Base-by-base conservation (phyloP, 352 stramenopile species). In the Globisporangium sylvaticum region DNA sequence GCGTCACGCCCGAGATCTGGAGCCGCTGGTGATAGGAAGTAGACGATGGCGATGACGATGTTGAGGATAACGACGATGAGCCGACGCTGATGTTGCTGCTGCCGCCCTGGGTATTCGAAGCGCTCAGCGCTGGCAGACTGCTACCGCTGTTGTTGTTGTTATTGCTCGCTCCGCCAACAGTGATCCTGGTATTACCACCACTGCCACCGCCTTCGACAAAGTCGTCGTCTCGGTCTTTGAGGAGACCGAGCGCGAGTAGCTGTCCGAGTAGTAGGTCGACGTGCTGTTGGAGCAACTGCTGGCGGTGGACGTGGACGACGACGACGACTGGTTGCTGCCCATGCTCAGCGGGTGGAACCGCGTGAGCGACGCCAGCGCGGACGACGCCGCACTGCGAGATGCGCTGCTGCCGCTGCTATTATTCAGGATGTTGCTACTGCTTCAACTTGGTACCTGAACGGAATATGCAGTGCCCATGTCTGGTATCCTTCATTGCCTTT, bases 341-440 rank as follows among this genome's bases (percentile, higher is more conserved):
- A 48, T 63, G 50, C 70, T 42, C 37, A 58, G 15, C 12, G 59
- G 60, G 46, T 73, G 71, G 58, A 88, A 84, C 4, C 78, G 75
- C n/a, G 76, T 75, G 25, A 88, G 68, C n/a, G 79, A 78, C 34
- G 78, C 68, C 34, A 87, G 70, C 7, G 69, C 72, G 4, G 75
- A 82, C 10, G 74, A 74, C 25, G 73, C 62, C 0, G 67, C 68
- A 29, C 60, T 75, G 1, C 74, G 72, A 0, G 69, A 80, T 8
- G 32, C 15, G 4, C 4, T 64, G 54, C 4, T 58, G 46, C 4
- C 42, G 39, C 18, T 64, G 46, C 4, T 50, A 14, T 22, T 55
- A 55, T 32, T 69, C 18, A 46, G 39, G 39, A 46, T 46, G 39
- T 42, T 27, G 9, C 8, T 64, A 25, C 8, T 29, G 29, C 31